These are phyloP conservation scores for Fusarium pseudograminearum DNA, from an alignment of 2,329 filamentous ascomycete species.

Conservation along the genomic window DNA sequence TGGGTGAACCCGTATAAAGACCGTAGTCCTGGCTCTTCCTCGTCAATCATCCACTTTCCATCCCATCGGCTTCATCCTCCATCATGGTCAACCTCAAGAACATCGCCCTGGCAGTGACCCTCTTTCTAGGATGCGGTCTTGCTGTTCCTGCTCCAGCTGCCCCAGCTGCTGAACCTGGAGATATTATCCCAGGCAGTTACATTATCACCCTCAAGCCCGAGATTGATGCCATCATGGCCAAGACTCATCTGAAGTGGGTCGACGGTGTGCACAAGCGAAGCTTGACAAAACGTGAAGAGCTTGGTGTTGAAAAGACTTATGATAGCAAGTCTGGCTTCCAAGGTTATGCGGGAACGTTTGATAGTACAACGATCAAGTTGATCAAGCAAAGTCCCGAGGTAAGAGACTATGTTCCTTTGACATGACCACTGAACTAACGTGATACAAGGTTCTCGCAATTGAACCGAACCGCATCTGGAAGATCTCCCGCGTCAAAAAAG, in stretches of 20 bases:
- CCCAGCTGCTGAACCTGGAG: not conserved
- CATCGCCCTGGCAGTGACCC: not conserved
- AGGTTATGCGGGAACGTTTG: conserved; percentile 59
- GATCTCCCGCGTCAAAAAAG: not conserved
- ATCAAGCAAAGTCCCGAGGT: conserved; percentile 57
- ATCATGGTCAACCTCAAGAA: conserved; percentile 20
- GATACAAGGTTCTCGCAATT: conserved; percentile 34
- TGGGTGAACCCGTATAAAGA: not conserved
- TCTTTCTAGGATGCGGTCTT: conserved; percentile 20
- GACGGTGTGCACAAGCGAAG: conserved; percentile 65
- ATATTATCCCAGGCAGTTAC: conserved; percentile 58
- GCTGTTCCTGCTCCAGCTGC: conserved; percentile 10
- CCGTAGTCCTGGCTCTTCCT: not conserved
- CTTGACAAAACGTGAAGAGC: conserved; percentile 57
- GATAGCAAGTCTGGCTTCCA: conserved; percentile 47
- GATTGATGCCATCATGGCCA: conserved; percentile 56
- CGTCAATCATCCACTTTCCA: not conserved
- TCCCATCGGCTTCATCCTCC: not conserved
- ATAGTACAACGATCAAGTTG: conserved; percentile 53
- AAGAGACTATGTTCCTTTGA: conserved; percentile 18
- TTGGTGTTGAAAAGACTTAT: conserved; percentile 48
- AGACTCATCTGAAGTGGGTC: conserved; percentile 61
- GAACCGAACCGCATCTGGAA: conserved; percentile 37
- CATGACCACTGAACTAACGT: not conserved
- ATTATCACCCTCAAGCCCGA: conserved; percentile 69